Conservation (phyloP, 345 rosid genomes). For the Excoecaria agallocha region DNA sequence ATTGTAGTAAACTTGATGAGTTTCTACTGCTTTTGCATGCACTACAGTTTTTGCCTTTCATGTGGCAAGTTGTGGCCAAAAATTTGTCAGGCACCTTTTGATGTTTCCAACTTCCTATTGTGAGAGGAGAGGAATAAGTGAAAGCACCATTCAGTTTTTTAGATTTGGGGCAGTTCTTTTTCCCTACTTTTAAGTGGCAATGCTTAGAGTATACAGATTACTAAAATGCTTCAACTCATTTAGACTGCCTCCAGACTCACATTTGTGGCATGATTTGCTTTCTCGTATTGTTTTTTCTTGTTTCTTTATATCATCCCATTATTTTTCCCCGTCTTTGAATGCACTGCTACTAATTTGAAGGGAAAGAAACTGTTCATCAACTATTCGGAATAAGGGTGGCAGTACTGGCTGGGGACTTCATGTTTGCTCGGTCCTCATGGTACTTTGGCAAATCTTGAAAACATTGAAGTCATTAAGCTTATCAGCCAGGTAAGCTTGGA, state of each 20-base stretch:
- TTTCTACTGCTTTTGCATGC: neutral
- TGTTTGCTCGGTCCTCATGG: conserved; percentile 99
- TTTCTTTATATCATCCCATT: too few relatives aligned
- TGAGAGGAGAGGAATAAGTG: neutral
- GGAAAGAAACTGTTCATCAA: conserved; percentile 85
- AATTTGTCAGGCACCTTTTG: neutral
- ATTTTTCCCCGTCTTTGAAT: neutral
- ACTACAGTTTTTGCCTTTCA: neutral
- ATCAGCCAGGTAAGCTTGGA: conserved; percentile 71
- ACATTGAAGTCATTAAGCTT: conserved; percentile 88
- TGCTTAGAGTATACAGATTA: neutral
- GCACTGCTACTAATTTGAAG: conserved; percentile 29
- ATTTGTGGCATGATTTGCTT: neutral
- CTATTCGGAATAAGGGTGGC: conserved; percentile 85
- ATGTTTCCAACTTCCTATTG: neutral
- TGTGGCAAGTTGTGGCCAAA: neutral
- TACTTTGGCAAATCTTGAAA: conserved; percentile 94
- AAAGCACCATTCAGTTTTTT: neutral
- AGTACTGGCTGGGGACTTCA: conserved; percentile 86
- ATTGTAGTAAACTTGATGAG: neutral
- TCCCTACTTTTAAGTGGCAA: neutral
- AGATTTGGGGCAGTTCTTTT: neutral
- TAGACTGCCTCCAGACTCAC: neutral
- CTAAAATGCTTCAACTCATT: neutral
- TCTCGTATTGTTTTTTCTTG: neutral